Percentiles rank a stretch among this genome's conserved stretches.
phyloP scores from a whole-genome alignment of 768 basidiomycete species.

The Phallus indusiatus region DNA sequence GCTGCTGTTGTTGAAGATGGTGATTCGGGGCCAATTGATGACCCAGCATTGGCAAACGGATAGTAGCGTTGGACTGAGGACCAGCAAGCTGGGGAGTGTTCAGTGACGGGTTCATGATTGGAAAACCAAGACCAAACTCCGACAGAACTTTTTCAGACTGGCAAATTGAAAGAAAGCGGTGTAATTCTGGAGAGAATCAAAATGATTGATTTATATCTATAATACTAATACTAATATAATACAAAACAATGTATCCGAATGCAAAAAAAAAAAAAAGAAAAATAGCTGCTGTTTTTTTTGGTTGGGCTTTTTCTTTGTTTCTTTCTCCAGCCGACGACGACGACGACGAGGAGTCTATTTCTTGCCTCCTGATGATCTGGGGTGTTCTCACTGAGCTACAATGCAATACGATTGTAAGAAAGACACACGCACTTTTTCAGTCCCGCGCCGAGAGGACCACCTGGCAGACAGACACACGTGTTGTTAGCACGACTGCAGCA shows the following conservation, averaged over 20 bases:
- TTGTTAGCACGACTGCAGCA: background rate
- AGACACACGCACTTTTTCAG: slow-evolving; percentile 75
- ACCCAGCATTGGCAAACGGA: slow-evolving; percentile 64
- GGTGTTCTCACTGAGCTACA: background rate
- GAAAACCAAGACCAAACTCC: slow-evolving; percentile 5
- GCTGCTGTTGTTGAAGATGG: slow-evolving; percentile 23
- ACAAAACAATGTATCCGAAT: background rate
- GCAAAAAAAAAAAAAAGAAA: background rate
- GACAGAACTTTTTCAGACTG: background rate
- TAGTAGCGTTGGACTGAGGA: slow-evolving; percentile 18
- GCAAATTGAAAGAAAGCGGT: too few species aligned
- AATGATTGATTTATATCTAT: too few species aligned
- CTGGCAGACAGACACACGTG: slow-evolving; percentile 25
- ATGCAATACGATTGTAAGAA: background rate
- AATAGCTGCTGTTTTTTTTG: background rate
- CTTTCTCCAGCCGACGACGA: too few species aligned
- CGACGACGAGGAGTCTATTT: background rate
- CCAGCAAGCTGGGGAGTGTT: slow-evolving; percentile 7
- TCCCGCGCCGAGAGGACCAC: slow-evolving; percentile 60
- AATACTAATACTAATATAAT: too few species aligned
- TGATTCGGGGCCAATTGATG: slow-evolving; percentile 56
- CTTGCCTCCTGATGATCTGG: background rate
- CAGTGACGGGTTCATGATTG: slow-evolving; percentile 9
- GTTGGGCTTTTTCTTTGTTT: too few species aligned
- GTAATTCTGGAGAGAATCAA: too few species aligned